phyloP scores from a whole-genome alignment of 192 early-diverging fungal species.

The Coemansia sp. region DNA sequence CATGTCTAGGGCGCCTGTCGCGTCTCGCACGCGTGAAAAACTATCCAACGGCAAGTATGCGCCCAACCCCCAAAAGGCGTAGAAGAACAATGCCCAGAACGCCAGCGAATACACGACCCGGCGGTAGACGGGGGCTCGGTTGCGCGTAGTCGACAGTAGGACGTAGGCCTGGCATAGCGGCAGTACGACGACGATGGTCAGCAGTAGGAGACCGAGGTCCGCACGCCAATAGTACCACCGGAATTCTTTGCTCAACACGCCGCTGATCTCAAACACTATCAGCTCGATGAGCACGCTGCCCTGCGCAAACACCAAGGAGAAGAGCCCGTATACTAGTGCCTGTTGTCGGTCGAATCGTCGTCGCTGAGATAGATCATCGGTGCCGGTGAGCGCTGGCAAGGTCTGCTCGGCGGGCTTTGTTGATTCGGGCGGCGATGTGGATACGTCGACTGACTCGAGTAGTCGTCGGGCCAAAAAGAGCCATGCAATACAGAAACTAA shows the following conservation, averaged over 20 bases:
- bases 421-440: constrained; percentile 31
- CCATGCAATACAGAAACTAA: constrained; percentile 74
- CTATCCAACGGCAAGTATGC: constrained; percentile 59
- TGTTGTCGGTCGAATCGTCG: constrained; percentile 53
- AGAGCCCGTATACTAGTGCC: constrained; percentile 67
- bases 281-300: constrained; percentile 79
- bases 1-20: constrained; percentile 43
- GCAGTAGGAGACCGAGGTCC: constrained; percentile 65
- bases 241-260: constrained; percentile 64
- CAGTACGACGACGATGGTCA: constrained; percentile 68
- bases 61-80: constrained; percentile 63
- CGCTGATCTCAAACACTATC: constrained; percentile 79
- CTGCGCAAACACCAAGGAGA: constrained; percentile 76
- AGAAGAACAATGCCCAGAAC: constrained; percentile 56
- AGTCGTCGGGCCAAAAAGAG: constrained; percentile 67
- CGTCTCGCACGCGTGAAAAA: constrained; percentile 43
- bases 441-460: constrained; percentile 68
- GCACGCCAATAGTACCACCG: constrained; percentile 78
- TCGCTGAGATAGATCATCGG: constrained; percentile 4
- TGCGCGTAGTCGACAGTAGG: constrained; percentile 52
- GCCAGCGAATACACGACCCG: constrained; percentile 31
- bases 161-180: constrained; percentile 77
- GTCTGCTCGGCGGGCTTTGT: constrained; percentile 34
- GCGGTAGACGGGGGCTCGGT: constrained; percentile 30
- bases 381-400: constrained; percentile 21